Percentiles rank a stretch among this genome's conserved stretches.
Evolutionary conservation across 2,329 filamentous ascomycete species (phyloP).

Genomic region (Fusarium subtropicale): DNA sequence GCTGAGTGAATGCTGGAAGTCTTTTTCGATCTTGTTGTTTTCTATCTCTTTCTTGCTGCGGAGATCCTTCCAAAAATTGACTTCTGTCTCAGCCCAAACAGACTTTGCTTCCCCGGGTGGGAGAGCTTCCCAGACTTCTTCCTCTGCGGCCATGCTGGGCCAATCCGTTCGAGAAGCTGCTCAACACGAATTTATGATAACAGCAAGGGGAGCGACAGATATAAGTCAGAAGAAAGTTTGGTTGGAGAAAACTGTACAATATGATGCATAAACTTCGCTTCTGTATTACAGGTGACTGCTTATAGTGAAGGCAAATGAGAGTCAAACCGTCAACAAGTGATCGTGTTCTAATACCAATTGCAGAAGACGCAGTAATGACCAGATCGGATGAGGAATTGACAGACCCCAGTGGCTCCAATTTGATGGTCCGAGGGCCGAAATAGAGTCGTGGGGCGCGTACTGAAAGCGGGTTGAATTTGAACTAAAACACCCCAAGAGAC

Average conservation of each 20-base stretch:
- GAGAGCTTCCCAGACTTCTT: slow-evolving; percentile 49
- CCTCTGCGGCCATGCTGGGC: slow-evolving; percentile 39
- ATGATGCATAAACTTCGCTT: slow-evolving; percentile 14
- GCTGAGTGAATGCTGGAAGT: slow-evolving; percentile 43
- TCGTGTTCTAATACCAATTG: slow-evolving; percentile 24
- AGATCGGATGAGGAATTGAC: slow-evolving; percentile 31
- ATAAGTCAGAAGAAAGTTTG: slow-evolving; percentile 1
- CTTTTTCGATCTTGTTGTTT: slow-evolving; percentile 43
- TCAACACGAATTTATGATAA: background rate
- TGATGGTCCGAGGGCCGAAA: slow-evolving; percentile 39
- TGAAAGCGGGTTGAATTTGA: slow-evolving; percentile 35
- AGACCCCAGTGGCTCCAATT: slow-evolving; percentile 35
- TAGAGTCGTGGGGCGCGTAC: slow-evolving; percentile 41
- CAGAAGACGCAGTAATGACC: slow-evolving; percentile 14
- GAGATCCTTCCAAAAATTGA: slow-evolving; percentile 52
- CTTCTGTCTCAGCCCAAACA: slow-evolving; percentile 54
- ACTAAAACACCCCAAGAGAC: slow-evolving; percentile 25
- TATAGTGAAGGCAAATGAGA: slow-evolving; percentile 7
- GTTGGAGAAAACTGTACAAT: slow-evolving; percentile 10
- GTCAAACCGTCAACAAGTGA: slow-evolving; percentile 1
- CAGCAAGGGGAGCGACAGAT: background rate
- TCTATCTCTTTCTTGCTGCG: slow-evolving; percentile 42
- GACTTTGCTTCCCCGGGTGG: slow-evolving; percentile 49
- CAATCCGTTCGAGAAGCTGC: background rate
- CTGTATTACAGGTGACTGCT: slow-evolving; percentile 17